These are phyloP conservation scores for Rubia peregrina DNA, from an alignment of 305 asterid species.

Conservation along the genomic window DNA sequence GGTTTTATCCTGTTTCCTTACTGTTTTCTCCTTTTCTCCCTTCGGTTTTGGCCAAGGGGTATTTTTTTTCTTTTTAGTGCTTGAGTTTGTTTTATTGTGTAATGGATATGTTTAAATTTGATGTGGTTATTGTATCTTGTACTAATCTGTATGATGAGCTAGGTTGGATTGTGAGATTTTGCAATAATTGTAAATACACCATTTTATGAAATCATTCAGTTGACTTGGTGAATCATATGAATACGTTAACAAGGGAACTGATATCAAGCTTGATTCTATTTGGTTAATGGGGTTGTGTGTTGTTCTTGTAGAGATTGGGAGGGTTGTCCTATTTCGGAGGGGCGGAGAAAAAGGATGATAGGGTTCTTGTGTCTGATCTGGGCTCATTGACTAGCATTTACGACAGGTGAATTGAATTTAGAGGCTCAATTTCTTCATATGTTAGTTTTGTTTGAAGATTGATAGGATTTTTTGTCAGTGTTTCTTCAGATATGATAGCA, in stretches of 20 bases:
- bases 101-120: neutral
- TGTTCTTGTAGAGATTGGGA: conserved; percentile 60
- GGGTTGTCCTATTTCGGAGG: conserved; percentile 92
- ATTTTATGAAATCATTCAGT: neutral
- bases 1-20: no score
- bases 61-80: conserved; percentile 12
- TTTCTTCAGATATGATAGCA: conserved; percentile 17
- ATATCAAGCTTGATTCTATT: neutral
- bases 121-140: neutral
- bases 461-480: neutral
- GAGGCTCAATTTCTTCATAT: conserved; percentile 5
- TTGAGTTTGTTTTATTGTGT: neutral
- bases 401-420: conserved; percentile 49
- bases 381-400: conserved; percentile 87
- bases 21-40: neutral
- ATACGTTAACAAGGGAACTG: neutral
- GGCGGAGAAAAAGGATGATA: conserved; percentile 93
- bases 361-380: conserved; percentile 94
- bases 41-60: conserved; percentile 99
- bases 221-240: neutral
- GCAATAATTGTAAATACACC: neutral
- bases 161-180: neutral
- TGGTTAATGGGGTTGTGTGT: conserved; percentile 5
- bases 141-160: neutral
- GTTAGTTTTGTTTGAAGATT: neutral